Base-by-base conservation (phyloP, 495 filamentous ascomycete species). In the Trichoderma virens region DNA sequence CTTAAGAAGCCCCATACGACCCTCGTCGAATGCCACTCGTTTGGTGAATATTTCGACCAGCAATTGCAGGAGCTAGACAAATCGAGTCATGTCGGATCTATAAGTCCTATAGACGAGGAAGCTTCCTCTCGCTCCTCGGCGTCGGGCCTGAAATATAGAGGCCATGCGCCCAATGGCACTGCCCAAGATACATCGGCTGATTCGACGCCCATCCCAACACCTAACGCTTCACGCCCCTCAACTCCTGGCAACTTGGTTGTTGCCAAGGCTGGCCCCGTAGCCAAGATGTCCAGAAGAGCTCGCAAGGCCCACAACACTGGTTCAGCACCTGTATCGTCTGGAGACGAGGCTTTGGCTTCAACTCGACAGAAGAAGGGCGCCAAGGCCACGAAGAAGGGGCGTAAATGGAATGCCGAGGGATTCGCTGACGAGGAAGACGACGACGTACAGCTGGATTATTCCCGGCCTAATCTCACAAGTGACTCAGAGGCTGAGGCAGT, bases 21-120 rank as follows among this genome's bases (percentile, higher is more conserved):
- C 47, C 79, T 89, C 34, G 80, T 91, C 61, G 83, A 93, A 67
- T 87, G 83, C 71, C 84, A 88, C 67, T 81, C 80, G 20, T 98
- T 98, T 74, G 92, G 94, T 72, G 83, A 87, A 65, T 97, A 97
- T 75, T 98, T 98, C 72, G 90, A 97, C 67, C 91, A 93, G 67
- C 91, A 97, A 74, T 81, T 97, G 38, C 83, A 82, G 65, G 91
- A 96, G 72, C 84, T 98, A 5, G 94, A 98, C 73, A 70, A 74
- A 60, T 71, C 69, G 56, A 69, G 70, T 56, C 63, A 62, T 43
- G 78, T 75, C 63, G 66, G 71, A 13, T 47, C 71, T 56, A 56
- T 56, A 56, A 13, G 73, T 74, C 32, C 51, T 30, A 56, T 56
- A 30, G 64, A 67, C 25, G 66, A 70, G 18, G 71, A 76, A 8